Evolutionary conservation across 768 basidiomycete species (phyloP), one percentile per base, ranked within the genome.

Genomic region (Solioccasus polychromus): DNA sequence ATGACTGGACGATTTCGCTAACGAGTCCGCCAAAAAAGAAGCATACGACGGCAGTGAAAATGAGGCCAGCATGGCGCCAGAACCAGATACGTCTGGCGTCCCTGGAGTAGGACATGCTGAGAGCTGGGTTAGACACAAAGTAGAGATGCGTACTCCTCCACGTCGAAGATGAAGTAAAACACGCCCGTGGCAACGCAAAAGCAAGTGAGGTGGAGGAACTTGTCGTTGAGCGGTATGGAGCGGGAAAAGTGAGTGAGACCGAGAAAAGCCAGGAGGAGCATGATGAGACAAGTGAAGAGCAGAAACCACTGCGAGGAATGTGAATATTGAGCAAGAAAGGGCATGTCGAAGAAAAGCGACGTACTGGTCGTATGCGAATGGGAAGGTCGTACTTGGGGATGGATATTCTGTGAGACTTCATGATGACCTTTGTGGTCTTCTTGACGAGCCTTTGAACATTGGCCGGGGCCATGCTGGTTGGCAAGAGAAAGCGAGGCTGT

Each of bases 121-220:
- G 48, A 26, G 36, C 11, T 8, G 19, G 8, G 7, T 11, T 7
- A 24, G 24, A 11, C 11, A 29, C 20, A 35, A 7, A 51, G 26
- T 19, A 23, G 8, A 4, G 12, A 37, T 23, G 69, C 86, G 62
- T 55, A 92, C 89, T 92, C 90, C 48, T 92, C 90, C 8, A 90
- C 82, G 56, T 92, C 90, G 26, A 89, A 76, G 37, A 92, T 88
- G 58, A 91, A 92, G 66, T 90, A 92, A 64, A 92, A 92, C 6
- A 91, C 78, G 3, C 68, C 82, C 0, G 88, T 92, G 2, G 88
- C 87, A 20, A 87, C 50, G 43, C 72, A 72, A 47, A 92, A 85
- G 63, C 87, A 90, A 10, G 86, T 54, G 59, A 92, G 88, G 58
- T 87, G 90, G 22, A 90, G 67, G 14, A 91, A 60, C 65, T 90